Conservation (phyloP, 495 filamentous ascomycete species). For the Aspergillus haitiensis region DNA sequence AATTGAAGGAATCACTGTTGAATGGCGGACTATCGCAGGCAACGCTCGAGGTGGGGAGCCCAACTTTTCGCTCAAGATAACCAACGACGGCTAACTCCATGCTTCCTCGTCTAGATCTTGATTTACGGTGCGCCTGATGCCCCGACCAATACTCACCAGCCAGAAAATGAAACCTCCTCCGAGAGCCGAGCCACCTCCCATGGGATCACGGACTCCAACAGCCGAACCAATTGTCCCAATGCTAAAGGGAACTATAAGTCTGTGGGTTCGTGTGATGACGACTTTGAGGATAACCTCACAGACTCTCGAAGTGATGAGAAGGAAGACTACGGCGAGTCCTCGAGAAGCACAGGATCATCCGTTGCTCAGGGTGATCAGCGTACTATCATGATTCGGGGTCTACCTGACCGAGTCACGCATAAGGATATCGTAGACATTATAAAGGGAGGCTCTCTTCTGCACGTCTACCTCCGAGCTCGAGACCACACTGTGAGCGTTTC, state of each 20-base stretch:
- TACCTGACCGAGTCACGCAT: slow-evolving; percentile 64
- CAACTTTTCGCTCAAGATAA: slow-evolving; percentile 8
- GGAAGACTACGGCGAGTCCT: slow-evolving; percentile 38
- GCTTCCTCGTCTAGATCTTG: slow-evolving; percentile 42
- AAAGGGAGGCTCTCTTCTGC: slow-evolving; percentile 67
- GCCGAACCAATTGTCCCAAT: slow-evolving; percentile 6
- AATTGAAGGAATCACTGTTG: slow-evolving; percentile 61
- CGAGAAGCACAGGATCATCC: slow-evolving; percentile 28
- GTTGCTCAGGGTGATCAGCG: slow-evolving; percentile 41
- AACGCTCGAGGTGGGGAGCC: slow-evolving; percentile 56
- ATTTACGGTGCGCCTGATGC: slow-evolving; percentile 46
- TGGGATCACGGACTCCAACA: background rate
- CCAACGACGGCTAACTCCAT: slow-evolving; percentile 24
- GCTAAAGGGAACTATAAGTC: slow-evolving; percentile 1
- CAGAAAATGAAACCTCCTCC: slow-evolving; percentile 3
- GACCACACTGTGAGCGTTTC: slow-evolving; percentile 67
- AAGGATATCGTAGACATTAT: slow-evolving; percentile 65
- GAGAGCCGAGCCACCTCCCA: background rate
- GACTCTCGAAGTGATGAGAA: slow-evolving; percentile 40
- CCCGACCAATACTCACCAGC: slow-evolving; percentile 22
- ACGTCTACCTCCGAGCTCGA: slow-evolving; percentile 63
- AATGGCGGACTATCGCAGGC: slow-evolving; percentile 62
- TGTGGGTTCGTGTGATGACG: slow-evolving; percentile 27
- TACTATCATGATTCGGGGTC: slow-evolving; percentile 62
- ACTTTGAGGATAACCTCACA: slow-evolving; percentile 35